Percentiles rank a stretch among this genome's conserved stretches.
These are phyloP conservation scores for Penicillium angulare DNA, from an alignment of 495 filamentous ascomycete species.

Conservation along the genomic window DNA sequence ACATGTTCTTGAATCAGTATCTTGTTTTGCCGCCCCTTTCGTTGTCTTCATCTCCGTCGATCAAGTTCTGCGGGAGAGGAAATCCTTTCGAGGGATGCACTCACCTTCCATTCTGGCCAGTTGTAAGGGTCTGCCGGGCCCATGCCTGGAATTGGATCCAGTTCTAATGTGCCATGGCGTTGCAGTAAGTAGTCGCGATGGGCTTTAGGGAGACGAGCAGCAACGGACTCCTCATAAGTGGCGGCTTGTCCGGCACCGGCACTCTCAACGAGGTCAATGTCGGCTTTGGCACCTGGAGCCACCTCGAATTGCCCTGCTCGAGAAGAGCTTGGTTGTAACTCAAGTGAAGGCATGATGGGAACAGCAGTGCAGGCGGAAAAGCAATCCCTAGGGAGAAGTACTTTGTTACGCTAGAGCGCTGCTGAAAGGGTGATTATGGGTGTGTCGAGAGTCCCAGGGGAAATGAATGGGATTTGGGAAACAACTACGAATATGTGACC, in stretches of 20 bases:
- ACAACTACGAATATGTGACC: not conserved
- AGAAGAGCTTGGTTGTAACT: slow-evolving; percentile 21
- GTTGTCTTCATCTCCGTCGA: not conserved
- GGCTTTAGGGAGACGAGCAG: slow-evolving; percentile 30
- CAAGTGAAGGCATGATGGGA: slow-evolving; percentile 25
- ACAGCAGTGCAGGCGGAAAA: not conserved
- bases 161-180: slow-evolving; percentile 53
- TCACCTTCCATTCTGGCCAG: slow-evolving; percentile 56
- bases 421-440: not conserved
- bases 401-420: not conserved
- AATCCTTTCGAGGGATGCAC: slow-evolving; percentile 5
- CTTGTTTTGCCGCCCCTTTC: not conserved
- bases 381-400: not conserved
- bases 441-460: no score
- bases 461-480: not conserved
- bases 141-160: slow-evolving; percentile 52
- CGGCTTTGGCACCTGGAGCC: slow-evolving; percentile 20
- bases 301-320: slow-evolving; percentile 12
- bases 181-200: slow-evolving; percentile 53
- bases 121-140: slow-evolving; percentile 55
- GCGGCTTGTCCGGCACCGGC: slow-evolving; percentile 25
- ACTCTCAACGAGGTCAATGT: slow-evolving; percentile 35
- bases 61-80: no score
- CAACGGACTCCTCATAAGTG: slow-evolving; percentile 30
- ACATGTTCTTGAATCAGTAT: slow-evolving; percentile 10